These are phyloP conservation scores for Wickerhamiella domercqiae DNA, from an alignment of 805 yeast species.

Conservation along the genomic window DNA sequence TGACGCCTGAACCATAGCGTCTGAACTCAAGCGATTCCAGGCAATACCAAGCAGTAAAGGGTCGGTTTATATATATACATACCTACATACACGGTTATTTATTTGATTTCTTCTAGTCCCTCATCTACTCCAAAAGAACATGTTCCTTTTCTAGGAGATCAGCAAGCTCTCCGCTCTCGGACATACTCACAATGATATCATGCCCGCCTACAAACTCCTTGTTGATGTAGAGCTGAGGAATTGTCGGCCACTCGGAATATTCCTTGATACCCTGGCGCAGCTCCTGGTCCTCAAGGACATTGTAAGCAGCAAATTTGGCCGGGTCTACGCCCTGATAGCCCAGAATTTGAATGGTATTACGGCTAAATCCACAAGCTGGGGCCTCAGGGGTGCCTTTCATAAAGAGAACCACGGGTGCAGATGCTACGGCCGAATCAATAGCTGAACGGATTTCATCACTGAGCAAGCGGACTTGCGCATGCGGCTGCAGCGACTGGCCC, in stretches of 20 bases:
- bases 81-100: not conserved
- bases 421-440: constrained; percentile 66
- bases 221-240: constrained; percentile 82
- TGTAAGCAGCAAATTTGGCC: constrained; percentile 87
- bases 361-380: constrained; percentile 95
- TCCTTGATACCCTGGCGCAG: constrained; percentile 92
- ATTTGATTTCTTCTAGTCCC: not conserved
- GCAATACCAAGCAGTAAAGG: not conserved
- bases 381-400: constrained; percentile 98
- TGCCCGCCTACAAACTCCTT: constrained; percentile 95
- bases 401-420: constrained; percentile 90
- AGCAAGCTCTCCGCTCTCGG: constrained; percentile 69
- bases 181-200: constrained; percentile 86
- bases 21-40: too few species aligned
- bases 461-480: constrained; percentile 32
- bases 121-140: constrained; percentile 47
- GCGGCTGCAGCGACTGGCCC: too few species aligned
- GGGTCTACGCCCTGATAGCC: constrained; percentile 98
- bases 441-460: constrained; percentile 72
- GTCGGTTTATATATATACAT: not conserved
- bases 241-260: constrained; percentile 94
- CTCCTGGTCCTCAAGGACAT: constrained; percentile 88
- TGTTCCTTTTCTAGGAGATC: constrained; percentile 66
- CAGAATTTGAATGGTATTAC: constrained; percentile 82
- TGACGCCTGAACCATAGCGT: too few species aligned